A percentile compares a stretch with the other conserved stretches of the same genome.
Evolutionary conservation across 305 asterid species (phyloP).

Genomic region (Rubia tinctorum): DNA sequence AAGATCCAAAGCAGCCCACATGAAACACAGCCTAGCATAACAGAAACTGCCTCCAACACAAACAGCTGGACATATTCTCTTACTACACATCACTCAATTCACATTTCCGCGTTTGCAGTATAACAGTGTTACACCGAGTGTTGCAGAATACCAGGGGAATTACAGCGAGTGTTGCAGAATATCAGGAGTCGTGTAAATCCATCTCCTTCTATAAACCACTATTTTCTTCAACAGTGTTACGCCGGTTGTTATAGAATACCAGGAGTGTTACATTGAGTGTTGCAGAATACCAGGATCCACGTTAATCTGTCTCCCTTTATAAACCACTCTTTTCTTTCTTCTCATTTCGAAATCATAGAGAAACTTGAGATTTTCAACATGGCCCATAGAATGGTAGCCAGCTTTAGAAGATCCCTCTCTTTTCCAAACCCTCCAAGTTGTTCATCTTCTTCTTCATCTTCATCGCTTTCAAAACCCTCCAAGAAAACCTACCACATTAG

Average conservation of each 20-base stretch:
- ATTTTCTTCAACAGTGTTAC: no score
- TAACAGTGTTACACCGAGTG: background rate
- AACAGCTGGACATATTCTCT: conserved; percentile 36
- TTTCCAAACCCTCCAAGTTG: conserved; percentile 49
- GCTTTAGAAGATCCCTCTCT: conserved; percentile 69
- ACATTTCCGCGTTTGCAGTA: conserved; percentile 9
- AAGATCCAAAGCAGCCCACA: conserved; percentile 7
- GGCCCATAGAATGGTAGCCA: conserved; percentile 69
- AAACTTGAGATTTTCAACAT: conserved; percentile 20
- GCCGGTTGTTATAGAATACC: no score
- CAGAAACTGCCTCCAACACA: conserved; percentile 12
- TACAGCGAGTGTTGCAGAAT: no score
- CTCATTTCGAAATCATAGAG: conserved; percentile 1
- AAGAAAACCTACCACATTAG: conserved; percentile 54
- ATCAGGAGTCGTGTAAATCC: no score
- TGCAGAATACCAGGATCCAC: background rate
- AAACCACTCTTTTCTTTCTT: background rate
- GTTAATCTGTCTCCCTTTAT: background rate
- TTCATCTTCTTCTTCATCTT: conserved; percentile 6
- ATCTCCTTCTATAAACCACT: no score
- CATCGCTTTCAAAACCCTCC: conserved; percentile 22
- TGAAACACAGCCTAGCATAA: conserved; percentile 9
- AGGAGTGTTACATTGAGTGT: no score
- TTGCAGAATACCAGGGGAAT: background rate
- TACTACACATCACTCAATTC: background rate